Conservation (phyloP, 805 yeast genomes). For the Metschnikowia shivogae region DNA sequence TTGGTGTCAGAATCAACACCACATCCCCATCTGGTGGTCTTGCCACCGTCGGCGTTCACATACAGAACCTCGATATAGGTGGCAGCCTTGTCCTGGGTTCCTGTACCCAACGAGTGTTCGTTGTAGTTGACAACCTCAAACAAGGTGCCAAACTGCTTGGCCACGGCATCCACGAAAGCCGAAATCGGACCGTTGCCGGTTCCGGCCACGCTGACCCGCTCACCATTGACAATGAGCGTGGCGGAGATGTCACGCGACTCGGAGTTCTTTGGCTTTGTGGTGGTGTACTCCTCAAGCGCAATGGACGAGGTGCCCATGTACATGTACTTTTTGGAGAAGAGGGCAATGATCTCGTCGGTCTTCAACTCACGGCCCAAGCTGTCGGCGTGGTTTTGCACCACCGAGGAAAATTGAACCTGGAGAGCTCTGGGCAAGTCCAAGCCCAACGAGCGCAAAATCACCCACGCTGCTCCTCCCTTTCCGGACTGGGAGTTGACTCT, state of each 20-base stretch:
- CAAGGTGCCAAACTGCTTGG: slow-evolving; percentile 46
- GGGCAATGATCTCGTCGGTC: slow-evolving; percentile 56
- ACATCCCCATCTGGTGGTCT: slow-evolving; percentile 39
- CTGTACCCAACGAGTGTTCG: slow-evolving; percentile 72
- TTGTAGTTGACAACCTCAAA: slow-evolving; percentile 63
- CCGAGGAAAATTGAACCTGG: slow-evolving; percentile 63
- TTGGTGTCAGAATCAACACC: slow-evolving; percentile 42
- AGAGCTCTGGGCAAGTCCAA: slow-evolving; percentile 68
- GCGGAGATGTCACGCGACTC: slow-evolving; percentile 23
- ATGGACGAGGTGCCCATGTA: slow-evolving; percentile 16
- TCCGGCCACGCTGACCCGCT: slow-evolving; percentile 44
- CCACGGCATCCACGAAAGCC: slow-evolving; percentile 62
- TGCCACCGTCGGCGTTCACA: slow-evolving; percentile 31
- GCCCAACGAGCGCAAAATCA: slow-evolving; percentile 64
- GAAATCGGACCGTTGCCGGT: slow-evolving; percentile 79
- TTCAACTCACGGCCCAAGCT: slow-evolving; percentile 64
- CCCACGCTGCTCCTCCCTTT: slow-evolving; percentile 87
- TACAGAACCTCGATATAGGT: slow-evolving; percentile 58
- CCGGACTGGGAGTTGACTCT: slow-evolving; percentile 86
- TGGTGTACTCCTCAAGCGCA: slow-evolving; percentile 23
- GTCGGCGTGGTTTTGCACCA: slow-evolving; percentile 66
- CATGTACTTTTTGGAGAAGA: slow-evolving; percentile 56
- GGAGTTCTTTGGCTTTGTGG: slow-evolving; percentile 18
- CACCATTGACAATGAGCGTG: slow-evolving; percentile 16
- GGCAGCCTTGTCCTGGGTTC: slow-evolving; percentile 70